A percentile compares a stretch with the other conserved stretches of the same genome.
Evolutionary conservation across 176 grass and related monocot species (phyloP).

Genomic region (Juncus effusus): DNA sequence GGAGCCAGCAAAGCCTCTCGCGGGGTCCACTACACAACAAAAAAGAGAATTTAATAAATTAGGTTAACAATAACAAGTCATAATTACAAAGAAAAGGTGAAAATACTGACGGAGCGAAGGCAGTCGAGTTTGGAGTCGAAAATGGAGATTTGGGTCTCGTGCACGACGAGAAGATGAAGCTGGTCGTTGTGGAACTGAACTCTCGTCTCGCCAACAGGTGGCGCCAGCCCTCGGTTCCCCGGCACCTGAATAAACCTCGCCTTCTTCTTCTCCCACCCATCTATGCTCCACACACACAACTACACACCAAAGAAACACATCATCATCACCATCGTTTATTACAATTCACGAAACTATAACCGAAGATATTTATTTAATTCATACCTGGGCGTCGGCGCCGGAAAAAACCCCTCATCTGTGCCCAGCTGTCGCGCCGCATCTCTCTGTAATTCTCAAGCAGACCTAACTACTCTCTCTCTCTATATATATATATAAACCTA

Average conservation of each 20-base stretch:
- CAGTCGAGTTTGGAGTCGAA: constrained; percentile 94
- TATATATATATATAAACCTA: too few species aligned
- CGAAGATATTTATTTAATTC: neutral
- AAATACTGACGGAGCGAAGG: constrained; percentile 56
- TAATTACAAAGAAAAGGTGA: constrained; percentile 7
- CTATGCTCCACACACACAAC: constrained; percentile 93
- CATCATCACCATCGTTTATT: too few species aligned
- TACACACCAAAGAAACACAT: constrained; percentile 30
- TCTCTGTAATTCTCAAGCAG: too few species aligned
- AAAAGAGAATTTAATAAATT: neutral
- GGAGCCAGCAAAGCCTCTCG: constrained; percentile 77
- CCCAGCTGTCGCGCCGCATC: too few species aligned
- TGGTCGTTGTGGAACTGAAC: constrained; percentile 99
- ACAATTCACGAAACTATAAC: neutral
- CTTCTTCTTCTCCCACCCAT: constrained; percentile 98
- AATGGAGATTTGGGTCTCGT: constrained; percentile 86
- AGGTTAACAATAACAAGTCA: neutral
- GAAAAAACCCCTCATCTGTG: constrained; percentile 55
- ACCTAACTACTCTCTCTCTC: too few species aligned
- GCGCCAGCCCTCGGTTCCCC: constrained; percentile 47
- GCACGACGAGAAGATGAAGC: constrained; percentile 80
- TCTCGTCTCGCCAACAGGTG: constrained; percentile 81
- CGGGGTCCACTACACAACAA: constrained; percentile 69
- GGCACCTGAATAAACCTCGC: constrained; percentile 73
- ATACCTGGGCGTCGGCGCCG: constrained; percentile 96